Conservation (phyloP, 2,329 filamentous ascomycete genomes). For the Chalaropsis thielavioides region DNA sequence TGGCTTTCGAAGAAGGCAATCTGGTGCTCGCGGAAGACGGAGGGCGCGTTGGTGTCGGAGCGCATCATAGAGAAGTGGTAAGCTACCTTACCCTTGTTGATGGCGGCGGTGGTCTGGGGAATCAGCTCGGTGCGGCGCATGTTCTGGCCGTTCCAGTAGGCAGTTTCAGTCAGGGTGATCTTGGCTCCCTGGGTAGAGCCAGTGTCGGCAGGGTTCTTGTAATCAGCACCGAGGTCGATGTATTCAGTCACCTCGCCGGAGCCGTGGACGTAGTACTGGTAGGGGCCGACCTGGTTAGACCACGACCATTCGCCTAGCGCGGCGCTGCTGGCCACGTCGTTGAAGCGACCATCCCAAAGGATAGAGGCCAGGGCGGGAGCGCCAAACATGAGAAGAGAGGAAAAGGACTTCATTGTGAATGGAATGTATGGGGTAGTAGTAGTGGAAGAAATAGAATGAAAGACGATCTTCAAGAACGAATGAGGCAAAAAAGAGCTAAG, state of each 20-base stretch:
- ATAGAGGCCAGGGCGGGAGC: conserved; percentile 22
- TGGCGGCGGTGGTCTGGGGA: conserved; percentile 50
- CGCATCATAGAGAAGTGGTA: conserved; percentile 60
- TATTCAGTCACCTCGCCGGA: conserved; percentile 40
- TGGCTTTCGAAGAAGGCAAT: conserved; percentile 50
- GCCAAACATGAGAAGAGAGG: conserved; percentile 9
- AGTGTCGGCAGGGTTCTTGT: conserved; percentile 51
- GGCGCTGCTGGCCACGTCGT: conserved; percentile 37
- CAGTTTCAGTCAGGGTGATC: conserved; percentile 48
- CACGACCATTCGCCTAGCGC: conserved; percentile 51
- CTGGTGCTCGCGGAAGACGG: conserved; percentile 51
- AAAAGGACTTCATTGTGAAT: conserved; percentile 18
- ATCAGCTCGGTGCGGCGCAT: conserved; percentile 65
- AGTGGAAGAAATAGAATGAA: conserved; percentile 17
- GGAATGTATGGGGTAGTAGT: conserved; percentile 3
- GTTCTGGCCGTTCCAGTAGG: conserved; percentile 57
- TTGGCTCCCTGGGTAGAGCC: conserved; percentile 49
- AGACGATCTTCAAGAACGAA: conserved; percentile 15
- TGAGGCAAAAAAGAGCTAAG: background rate
- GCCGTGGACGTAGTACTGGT: conserved; percentile 67
- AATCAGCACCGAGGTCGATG: conserved; percentile 43
- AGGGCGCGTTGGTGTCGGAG: conserved; percentile 43
- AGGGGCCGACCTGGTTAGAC: conserved; percentile 53
- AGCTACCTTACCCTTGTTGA: conserved; percentile 51
- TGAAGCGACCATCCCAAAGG: conserved; percentile 53